Evolutionary conservation across 2,329 filamentous ascomycete genomes (phyloP).

Genomic region (Monosporascus sp.): DNA sequence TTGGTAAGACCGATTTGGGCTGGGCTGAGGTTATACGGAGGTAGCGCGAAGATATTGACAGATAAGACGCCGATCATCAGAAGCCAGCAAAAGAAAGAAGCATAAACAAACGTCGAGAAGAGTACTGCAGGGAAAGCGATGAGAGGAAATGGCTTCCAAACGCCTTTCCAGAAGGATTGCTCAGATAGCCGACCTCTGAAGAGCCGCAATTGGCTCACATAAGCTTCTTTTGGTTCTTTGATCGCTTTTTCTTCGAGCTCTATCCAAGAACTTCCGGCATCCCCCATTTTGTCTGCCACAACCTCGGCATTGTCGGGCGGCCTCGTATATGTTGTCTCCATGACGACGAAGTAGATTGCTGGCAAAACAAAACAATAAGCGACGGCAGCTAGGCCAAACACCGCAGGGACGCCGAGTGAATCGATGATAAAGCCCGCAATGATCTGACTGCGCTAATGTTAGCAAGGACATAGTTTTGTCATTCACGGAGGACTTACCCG

Average conservation of each 20-base stretch:
- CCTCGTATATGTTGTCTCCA: conserved; percentile 34
- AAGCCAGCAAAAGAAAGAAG: conserved; percentile 19
- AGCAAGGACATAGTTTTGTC: not conserved
- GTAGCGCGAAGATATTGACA: conserved; percentile 15
- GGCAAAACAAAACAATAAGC: conserved; percentile 36
- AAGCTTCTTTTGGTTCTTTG: conserved; percentile 13
- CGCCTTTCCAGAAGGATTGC: conserved; percentile 21
- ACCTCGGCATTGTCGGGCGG: conserved; percentile 3
- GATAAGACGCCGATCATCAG: conserved; percentile 19
- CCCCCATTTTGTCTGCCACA: conserved; percentile 1
- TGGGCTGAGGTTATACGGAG: conserved; percentile 18
- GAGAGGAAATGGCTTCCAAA: conserved; percentile 21
- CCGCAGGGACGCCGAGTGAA: conserved; percentile 27
- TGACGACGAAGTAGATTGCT: conserved; percentile 38
- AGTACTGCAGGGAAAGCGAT: conserved; percentile 20
- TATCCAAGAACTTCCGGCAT: not conserved
- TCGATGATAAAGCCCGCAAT: conserved; percentile 35
- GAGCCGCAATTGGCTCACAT: conserved; percentile 16
- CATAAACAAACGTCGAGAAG: conserved; percentile 21
- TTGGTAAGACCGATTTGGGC: conserved; percentile 19
- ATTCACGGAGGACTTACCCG: conserved; percentile 3
- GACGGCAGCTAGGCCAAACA: conserved; percentile 33
- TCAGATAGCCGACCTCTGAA: conserved; percentile 22
- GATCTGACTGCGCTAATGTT: conserved; percentile 28
- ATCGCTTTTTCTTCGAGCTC: conserved; percentile 9